Percentiles rank a stretch among this genome's conserved stretches.
phyloP scores from a whole-genome alignment of 495 filamentous ascomycete species.

The Choiromyces venosus region DNA sequence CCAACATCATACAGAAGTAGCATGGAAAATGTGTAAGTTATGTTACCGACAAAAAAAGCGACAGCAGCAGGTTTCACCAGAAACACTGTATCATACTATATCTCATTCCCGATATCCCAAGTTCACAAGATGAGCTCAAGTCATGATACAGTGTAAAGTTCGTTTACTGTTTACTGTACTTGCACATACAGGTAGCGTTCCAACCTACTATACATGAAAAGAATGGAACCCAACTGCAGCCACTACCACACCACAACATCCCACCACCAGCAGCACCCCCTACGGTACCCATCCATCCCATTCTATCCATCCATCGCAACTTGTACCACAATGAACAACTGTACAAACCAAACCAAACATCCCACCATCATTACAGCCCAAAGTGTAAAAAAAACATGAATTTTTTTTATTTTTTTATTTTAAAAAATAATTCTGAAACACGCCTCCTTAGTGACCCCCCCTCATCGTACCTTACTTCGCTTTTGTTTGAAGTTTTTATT shows the following conservation, averaged over 20 bases:
- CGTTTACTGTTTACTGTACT: not conserved
- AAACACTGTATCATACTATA: slow-evolving; percentile 1
- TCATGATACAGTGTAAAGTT: not conserved
- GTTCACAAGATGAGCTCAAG: slow-evolving; percentile 2
- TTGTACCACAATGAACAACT: not conserved
- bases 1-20: not conserved
- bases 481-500: not conserved
- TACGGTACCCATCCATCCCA: not conserved
- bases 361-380: not conserved
- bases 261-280: not conserved
- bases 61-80: slow-evolving; percentile 1
- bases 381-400: not conserved
- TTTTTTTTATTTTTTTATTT: too few species aligned
- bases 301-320: slow-evolving; percentile 1
- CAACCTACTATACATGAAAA: not conserved
- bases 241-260: not conserved
- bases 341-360: not conserved
- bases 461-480: slow-evolving; percentile 2
- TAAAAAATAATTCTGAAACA: not conserved
- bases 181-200: not conserved
- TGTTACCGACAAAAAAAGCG: slow-evolving; percentile 2
- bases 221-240: not conserved
- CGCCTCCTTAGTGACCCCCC: not conserved
- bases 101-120: slow-evolving; percentile 2
- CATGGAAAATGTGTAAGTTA: not conserved